These are phyloP conservation scores for Asterochloris sp. DNA, from an alignment of 139 green algal genomes.

Conservation along the genomic window DNA sequence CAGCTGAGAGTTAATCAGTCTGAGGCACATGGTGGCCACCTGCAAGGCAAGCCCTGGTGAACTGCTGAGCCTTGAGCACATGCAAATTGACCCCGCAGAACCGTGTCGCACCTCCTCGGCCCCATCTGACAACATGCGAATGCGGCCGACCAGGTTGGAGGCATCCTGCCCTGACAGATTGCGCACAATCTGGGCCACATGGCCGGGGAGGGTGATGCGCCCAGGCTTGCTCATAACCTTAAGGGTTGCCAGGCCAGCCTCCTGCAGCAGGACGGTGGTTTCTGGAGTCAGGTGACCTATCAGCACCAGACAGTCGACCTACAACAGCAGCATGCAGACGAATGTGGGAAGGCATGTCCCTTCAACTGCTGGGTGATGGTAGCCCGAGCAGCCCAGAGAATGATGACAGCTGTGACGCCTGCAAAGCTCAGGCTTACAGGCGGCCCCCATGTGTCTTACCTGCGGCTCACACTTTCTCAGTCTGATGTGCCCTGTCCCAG, in stretches of 20 bases:
- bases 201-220: slow-evolving; percentile 37
- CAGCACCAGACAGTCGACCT: too few relatives aligned
- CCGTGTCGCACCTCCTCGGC: slow-evolving; percentile 9
- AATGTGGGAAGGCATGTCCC: too few relatives aligned
- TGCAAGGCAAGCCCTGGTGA: background rate
- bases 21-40: background rate
- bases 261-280: slow-evolving; percentile 30
- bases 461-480: too few relatives aligned
- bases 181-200: slow-evolving; percentile 49
- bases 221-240: slow-evolving; percentile 43
- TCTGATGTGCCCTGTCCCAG: too few relatives aligned
- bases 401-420: too few relatives aligned
- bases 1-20: background rate
- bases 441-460: too few relatives aligned
- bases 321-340: too few relatives aligned
- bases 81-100: background rate
- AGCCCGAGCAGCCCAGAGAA: too few relatives aligned
- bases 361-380: too few relatives aligned
- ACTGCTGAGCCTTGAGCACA: background rate
- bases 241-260: slow-evolving; percentile 69
- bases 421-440: too few relatives aligned
- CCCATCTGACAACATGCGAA: slow-evolving; percentile 48
- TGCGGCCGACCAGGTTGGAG: slow-evolving; percentile 43
- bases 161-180: slow-evolving; percentile 27
- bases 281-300: too few relatives aligned